Evolutionary conservation across 2,329 filamentous ascomycete species (phyloP).

Genomic region (Phaeosphaeria sp.): DNA sequence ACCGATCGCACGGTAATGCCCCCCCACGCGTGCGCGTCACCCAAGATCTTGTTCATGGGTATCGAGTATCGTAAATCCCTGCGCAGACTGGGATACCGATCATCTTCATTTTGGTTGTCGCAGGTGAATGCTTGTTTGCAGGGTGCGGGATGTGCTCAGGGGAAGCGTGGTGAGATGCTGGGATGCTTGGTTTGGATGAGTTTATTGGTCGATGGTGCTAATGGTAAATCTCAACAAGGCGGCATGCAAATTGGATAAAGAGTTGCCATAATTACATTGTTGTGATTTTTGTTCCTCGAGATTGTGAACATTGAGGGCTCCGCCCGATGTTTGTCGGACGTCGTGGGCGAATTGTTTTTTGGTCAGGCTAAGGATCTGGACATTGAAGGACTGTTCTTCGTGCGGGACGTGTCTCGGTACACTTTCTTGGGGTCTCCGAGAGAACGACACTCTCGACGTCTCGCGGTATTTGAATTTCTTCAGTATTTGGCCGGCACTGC

Average conservation of each 20-base stretch:
- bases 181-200: background rate
- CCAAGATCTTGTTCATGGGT: background rate
- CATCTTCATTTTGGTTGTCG: background rate
- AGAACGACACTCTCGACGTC: background rate
- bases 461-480: no score
- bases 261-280: background rate
- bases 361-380: background rate
- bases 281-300: no score
- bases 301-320: background rate
- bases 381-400: background rate
- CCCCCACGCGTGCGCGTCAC: background rate
- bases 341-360: background rate
- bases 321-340: background rate
- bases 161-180: background rate
- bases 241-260: background rate
- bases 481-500: no score
- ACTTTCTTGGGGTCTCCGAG: background rate
- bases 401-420: background rate
- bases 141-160: background rate
- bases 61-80: background rate
- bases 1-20: background rate
- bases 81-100: background rate
- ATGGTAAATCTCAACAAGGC: background rate
- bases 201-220: background rate
- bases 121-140: background rate